A percentile compares a stretch with the other conserved stretches of the same genome.
phyloP scores from a whole-genome alignment of 768 basidiomycete species.

The Panus rudis region DNA sequence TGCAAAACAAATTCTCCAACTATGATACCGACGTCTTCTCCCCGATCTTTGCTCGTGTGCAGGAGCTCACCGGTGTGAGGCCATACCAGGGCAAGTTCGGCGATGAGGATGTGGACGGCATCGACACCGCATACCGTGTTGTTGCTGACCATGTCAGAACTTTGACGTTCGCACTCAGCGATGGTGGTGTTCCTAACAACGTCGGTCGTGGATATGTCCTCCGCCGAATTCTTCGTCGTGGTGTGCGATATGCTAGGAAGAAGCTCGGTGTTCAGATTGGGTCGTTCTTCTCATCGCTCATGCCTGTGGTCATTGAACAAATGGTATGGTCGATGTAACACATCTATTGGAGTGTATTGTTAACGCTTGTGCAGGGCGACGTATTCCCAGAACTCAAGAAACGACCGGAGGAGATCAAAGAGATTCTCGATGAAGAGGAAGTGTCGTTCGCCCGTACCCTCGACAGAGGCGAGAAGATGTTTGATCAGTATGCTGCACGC shows the following conservation, averaged over 20 bases:
- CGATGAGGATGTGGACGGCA: constrained; percentile 88
- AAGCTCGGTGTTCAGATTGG: constrained; percentile 91
- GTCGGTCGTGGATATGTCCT: constrained; percentile 97
- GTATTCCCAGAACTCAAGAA: constrained; percentile 92
- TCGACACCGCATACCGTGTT: constrained; percentile 96
- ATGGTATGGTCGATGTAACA: constrained; percentile 48
- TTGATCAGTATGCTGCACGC: constrained; percentile 75
- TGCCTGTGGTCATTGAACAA: constrained; percentile 83
- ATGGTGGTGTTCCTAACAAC: constrained; percentile 95
- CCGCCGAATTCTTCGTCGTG: constrained; percentile 84
- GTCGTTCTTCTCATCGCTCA: constrained; percentile 87
- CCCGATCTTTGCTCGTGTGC: constrained; percentile 83
- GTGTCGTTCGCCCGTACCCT: constrained; percentile 96
- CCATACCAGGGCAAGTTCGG: constrained; percentile 90
- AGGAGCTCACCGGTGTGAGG: constrained; percentile 82
- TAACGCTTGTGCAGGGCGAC: constrained; percentile 47
- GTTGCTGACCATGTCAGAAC: constrained; percentile 96
- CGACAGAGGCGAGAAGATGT: constrained; percentile 93
- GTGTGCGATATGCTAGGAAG: constrained; percentile 92
- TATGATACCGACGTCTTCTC: constrained; percentile 96
- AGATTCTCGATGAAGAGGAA: constrained; percentile 96
- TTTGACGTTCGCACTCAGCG: constrained; percentile 90
- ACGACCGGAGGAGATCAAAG: constrained; percentile 76
- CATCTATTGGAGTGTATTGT: not conserved
- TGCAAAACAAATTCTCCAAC: constrained; percentile 89